phyloP scores from a whole-genome alignment of 2,329 filamentous ascomycete genomes.

The Lomentospora prolificans region DNA sequence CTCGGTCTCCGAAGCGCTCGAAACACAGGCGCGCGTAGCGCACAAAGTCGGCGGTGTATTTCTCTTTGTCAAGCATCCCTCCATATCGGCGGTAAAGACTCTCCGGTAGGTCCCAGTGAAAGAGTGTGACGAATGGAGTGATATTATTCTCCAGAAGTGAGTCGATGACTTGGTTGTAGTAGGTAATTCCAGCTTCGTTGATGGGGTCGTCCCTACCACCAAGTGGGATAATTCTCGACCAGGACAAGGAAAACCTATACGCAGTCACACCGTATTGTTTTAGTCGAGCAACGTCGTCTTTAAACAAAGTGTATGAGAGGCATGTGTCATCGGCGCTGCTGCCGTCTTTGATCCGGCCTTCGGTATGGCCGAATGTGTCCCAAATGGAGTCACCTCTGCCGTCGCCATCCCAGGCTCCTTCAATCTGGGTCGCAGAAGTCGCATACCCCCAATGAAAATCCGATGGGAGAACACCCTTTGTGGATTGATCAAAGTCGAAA shows the following conservation, averaged over 20 bases:
- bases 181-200: conserved; percentile 48
- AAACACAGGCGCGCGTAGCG: conserved; percentile 50
- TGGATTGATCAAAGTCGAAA: not conserved
- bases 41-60: conserved; percentile 50
- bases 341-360: conserved; percentile 26
- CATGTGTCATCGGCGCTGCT: conserved; percentile 28
- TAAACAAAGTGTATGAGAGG: conserved; percentile 29
- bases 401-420: conserved; percentile 30
- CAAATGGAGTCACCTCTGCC: conserved; percentile 31
- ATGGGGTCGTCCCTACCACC: conserved; percentile 53
- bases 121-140: conserved; percentile 51
- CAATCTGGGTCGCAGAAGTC: conserved; percentile 29
- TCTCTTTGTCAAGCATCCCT: conserved; percentile 50
- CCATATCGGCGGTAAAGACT: conserved; percentile 49
- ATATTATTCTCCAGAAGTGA: conserved; percentile 48
- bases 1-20: conserved; percentile 43
- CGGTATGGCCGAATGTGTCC: conserved; percentile 28
- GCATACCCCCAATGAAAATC: conserved; percentile 25
- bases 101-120: conserved; percentile 56
- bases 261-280: conserved; percentile 48
- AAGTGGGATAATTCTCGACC: conserved; percentile 55
- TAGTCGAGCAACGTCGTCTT: conserved; percentile 48
- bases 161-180: conserved; percentile 51
- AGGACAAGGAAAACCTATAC: conserved; percentile 56
- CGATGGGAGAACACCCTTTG: not conserved